A percentile compares a stretch with the other conserved stretches of the same genome.
These are phyloP conservation scores for Fraxinus sp. DNA, from an alignment of 305 asterid genomes.

Conservation along the genomic window DNA sequence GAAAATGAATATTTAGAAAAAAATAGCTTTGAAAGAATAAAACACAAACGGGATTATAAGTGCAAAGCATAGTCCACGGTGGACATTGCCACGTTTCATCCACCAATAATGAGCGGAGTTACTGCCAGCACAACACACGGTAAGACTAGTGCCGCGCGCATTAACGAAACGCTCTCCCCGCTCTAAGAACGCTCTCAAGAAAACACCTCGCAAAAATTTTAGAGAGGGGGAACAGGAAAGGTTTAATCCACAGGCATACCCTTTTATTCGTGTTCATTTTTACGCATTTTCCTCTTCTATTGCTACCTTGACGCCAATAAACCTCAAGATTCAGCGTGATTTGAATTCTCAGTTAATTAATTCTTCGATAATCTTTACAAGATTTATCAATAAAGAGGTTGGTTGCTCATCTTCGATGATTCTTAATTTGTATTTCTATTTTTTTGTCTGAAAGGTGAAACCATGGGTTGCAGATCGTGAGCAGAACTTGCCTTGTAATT, in stretches of 20 bases:
- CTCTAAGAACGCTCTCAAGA: not conserved
- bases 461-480: not conserved
- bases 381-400: not conserved
- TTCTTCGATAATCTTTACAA: not conserved
- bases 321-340: not conserved
- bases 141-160: not conserved
- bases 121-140: not conserved
- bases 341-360: not conserved
- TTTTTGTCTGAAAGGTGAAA: not conserved
- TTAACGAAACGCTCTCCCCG: not conserved
- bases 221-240: not conserved
- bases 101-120: not conserved
- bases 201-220: not conserved
- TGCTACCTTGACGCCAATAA: not conserved
- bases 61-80: not conserved
- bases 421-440: not conserved
- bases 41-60: no score
- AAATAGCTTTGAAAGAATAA: no score
- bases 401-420: not conserved
- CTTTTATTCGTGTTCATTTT: not conserved
- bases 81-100: not conserved
- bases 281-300: not conserved
- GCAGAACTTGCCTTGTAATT: not conserved
- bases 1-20: no score
- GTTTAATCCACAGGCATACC: not conserved